Evolutionary conservation across 2,329 filamentous ascomycete species (phyloP).

Genomic region (Botrytis elliptica): DNA sequence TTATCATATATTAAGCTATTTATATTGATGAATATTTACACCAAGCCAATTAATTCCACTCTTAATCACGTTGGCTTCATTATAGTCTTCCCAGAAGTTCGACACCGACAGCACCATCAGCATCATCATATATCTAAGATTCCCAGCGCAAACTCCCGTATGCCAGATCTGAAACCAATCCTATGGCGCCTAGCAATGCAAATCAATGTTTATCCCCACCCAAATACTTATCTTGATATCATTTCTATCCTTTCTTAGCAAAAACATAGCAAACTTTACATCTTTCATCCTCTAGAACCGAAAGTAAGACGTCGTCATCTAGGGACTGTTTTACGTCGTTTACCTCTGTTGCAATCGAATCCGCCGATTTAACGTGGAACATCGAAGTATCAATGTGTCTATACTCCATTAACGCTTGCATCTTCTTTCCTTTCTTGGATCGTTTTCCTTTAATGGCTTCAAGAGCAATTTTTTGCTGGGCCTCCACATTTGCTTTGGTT

Average conservation of each 20-base stretch:
- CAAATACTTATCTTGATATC: not conserved
- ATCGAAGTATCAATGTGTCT: conserved; percentile 49
- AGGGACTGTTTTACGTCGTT: conserved; percentile 40
- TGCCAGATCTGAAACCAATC: not conserved
- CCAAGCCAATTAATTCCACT: not conserved
- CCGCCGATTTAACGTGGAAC: conserved; percentile 38
- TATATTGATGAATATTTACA: not conserved
- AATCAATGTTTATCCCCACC: not conserved
- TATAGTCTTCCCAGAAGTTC: not conserved
- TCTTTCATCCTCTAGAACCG: conserved; percentile 46
- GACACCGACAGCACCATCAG: not conserved
- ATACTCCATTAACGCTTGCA: conserved; percentile 54
- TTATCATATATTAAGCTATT: not conserved
- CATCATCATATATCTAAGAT: conserved; percentile 1
- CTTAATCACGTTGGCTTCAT: not conserved
- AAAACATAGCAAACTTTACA: conserved; percentile 50
- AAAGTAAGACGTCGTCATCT: conserved; percentile 51
- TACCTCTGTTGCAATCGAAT: conserved; percentile 39
- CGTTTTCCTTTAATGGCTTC: conserved; percentile 37
- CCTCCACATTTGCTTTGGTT: conserved; percentile 47
- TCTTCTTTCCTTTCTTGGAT: conserved; percentile 41
- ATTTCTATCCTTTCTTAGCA: conserved; percentile 40
- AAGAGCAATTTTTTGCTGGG: conserved; percentile 45
- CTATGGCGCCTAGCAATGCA: conserved; percentile 10
- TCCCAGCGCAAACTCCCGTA: not conserved